Evolutionary conservation across 2,329 filamentous ascomycete genomes (phyloP), one percentile per base, ranked within the genome.

Genomic region (Paecilomyces sp.): DNA sequence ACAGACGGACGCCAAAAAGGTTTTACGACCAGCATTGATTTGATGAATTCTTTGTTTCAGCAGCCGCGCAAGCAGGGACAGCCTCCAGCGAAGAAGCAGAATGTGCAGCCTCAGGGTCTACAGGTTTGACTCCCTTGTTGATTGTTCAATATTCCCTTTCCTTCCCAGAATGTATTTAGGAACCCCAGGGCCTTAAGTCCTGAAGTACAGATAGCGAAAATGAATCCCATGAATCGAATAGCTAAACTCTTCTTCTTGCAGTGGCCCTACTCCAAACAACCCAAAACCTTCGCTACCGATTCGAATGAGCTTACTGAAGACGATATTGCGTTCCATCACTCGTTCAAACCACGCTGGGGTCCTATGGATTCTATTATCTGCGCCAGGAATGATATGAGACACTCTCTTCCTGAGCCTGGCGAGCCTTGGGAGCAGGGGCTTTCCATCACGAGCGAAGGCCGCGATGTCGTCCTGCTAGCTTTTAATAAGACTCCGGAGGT

Each of bases 1-100:
- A 54, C 58, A 6, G 63, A 64, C 34, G 59, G 62, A 12, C 67
- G 62, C 15, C 80, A 83, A 58, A 85, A 85, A 64, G 88, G 88
- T 0, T 93, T 96, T 74, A 84, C 87, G 22, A 96, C 89, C 22
- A 92, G 90, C 70, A 96, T 97, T 77, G 94, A 97, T 79, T 80
- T 97, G 72, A 97, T 96, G 91, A 93, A 96, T 72, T 96, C 91
- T 55, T 80, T 97, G 59, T 97, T 95, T 76, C 89, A 90, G 73
- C 85, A 88, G 75, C 82, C 86, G 63, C 70, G 70, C 61, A 73
- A 76, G 67, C 70, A 76, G 62, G 86, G 84, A 78, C 82, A 80
- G 57, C 82, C 82, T 64, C 76, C 78, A 57, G 80, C 83, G 68
- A 83, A 81, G 67, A 72, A 81, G 58, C 82, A 83, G 68, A 80